Percentiles rank a stretch among this genome's conserved stretches.
Evolutionary conservation across 495 filamentous ascomycete genomes (phyloP).

Genomic region (Letharia columbiana): DNA sequence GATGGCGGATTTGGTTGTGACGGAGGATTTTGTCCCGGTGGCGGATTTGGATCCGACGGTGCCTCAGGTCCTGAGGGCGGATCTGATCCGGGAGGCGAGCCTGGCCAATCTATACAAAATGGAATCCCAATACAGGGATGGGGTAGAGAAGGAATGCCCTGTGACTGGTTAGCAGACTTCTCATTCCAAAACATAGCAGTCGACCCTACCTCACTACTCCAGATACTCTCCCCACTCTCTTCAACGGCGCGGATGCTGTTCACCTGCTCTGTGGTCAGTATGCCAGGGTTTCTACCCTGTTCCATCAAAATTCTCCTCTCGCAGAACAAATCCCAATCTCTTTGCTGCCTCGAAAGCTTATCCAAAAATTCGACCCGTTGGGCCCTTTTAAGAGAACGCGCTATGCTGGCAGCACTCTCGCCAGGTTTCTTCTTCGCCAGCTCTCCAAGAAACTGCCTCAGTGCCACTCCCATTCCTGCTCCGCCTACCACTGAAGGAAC

Average conservation of each 20-base stretch:
- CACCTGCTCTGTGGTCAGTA: neutral
- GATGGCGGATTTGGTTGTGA: neutral
- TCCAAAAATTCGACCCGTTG: neutral
- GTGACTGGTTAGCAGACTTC: neutral
- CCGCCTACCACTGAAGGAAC: neutral
- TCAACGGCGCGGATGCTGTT: neutral
- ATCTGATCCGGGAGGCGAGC: neutral
- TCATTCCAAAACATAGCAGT: neutral
- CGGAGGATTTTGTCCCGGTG: neutral
- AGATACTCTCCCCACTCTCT: neutral
- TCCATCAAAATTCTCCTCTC: neutral
- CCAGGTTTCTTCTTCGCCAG: neutral
- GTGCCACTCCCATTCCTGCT: neutral
- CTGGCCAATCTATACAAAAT: neutral
- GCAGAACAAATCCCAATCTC: rapidly evolving
- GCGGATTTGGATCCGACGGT: neutral
- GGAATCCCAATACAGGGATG: neutral
- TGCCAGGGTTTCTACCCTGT: neutral
- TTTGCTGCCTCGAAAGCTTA: neutral
- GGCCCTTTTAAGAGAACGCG: neutral
- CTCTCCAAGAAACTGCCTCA: neutral
- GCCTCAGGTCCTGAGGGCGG: neutral
- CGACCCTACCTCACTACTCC: neutral
- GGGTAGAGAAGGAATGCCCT: neutral
- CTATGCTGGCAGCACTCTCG: neutral